These are phyloP conservation scores for Pyricularia sp. DNA, from an alignment of 2,329 filamentous ascomycete species.

Conservation along the genomic window DNA sequence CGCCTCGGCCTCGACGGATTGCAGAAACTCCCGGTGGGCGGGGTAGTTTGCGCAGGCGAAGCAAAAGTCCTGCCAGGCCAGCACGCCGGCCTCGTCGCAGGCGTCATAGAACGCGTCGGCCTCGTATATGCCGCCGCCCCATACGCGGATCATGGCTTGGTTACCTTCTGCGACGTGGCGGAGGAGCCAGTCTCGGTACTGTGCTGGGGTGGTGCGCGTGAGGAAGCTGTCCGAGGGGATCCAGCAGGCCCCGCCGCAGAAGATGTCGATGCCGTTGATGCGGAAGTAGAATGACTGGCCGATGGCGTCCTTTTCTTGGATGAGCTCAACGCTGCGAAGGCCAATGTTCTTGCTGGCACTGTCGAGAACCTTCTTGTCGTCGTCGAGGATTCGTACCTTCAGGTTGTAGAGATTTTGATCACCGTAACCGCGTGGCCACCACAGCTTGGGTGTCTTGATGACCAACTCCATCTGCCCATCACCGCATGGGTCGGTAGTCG, in stretches of 20 bases:
- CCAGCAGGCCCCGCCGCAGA: slow-evolving; percentile 73
- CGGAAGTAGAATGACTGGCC: slow-evolving; percentile 70
- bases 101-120: slow-evolving; percentile 57
- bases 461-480: background rate
- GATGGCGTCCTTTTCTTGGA: slow-evolving; percentile 46
- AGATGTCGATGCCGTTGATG: slow-evolving; percentile 63
- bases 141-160: slow-evolving; percentile 70
- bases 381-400: background rate
- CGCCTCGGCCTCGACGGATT: slow-evolving; percentile 48
- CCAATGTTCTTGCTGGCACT: slow-evolving; percentile 49
- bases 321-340: slow-evolving; percentile 48
- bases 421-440: slow-evolving; percentile 7
- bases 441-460: slow-evolving; percentile 4
- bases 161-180: slow-evolving; percentile 63
- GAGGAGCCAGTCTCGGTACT: slow-evolving; percentile 57
- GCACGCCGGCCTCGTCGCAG: slow-evolving; percentile 56
- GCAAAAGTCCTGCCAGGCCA: slow-evolving; percentile 67
- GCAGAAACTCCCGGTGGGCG: slow-evolving; percentile 44
- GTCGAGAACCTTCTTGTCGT: slow-evolving; percentile 32
- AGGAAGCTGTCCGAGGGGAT: slow-evolving; percentile 74
- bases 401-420: slow-evolving; percentile 5
- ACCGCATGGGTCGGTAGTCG: background rate
- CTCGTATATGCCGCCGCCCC: slow-evolving; percentile 64
- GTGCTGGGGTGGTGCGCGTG: slow-evolving; percentile 50
- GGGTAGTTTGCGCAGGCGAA: slow-evolving; percentile 59